phyloP scores from a whole-genome alignment of 2,329 filamentous ascomycete species.

The Alternaria hordeiaustralica region DNA sequence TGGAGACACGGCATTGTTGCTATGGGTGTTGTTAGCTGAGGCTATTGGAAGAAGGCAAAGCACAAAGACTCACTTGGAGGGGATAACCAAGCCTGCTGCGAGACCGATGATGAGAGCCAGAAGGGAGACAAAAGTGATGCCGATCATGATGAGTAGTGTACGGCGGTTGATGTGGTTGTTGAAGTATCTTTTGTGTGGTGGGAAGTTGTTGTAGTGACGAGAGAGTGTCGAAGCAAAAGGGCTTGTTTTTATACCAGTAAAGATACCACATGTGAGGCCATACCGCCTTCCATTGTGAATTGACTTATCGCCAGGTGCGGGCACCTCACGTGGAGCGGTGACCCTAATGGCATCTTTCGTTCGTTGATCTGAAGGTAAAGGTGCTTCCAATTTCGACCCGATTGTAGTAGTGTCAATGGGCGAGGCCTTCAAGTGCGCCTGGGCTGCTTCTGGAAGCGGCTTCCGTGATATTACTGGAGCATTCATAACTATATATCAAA shows the following conservation, averaged over 20 bases:
- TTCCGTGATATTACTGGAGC: conserved; percentile 25
- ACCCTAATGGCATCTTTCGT: conserved; percentile 4
- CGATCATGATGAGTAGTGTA: conserved; percentile 46
- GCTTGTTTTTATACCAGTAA: conserved; percentile 18
- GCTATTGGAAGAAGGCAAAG: background rate
- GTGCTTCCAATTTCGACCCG: background rate
- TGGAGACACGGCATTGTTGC: conserved; percentile 56
- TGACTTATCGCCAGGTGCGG: background rate
- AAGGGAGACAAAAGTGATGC: conserved; percentile 40
- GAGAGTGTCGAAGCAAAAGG: conserved; percentile 31
- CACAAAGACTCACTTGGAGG: conserved; percentile 22
- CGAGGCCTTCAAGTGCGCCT: conserved; percentile 27
- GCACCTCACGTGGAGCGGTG: background rate
- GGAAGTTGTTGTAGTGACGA: conserved; percentile 44
- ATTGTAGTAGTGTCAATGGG: conserved; percentile 2
- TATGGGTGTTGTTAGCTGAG: conserved; percentile 20
- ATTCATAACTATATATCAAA: conserved; percentile 23
- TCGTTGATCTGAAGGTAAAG: background rate
- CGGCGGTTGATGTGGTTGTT: conserved; percentile 47
- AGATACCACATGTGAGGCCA: conserved; percentile 1
- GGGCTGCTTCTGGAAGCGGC: conserved; percentile 27
- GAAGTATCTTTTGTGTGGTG: conserved; percentile 49
- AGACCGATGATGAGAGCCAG: conserved; percentile 53
- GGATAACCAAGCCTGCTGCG: conserved; percentile 46
- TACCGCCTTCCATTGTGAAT: conserved; percentile 4